phyloP scores from a whole-genome alignment of 805 yeast species.

The Candida koratica region DNA sequence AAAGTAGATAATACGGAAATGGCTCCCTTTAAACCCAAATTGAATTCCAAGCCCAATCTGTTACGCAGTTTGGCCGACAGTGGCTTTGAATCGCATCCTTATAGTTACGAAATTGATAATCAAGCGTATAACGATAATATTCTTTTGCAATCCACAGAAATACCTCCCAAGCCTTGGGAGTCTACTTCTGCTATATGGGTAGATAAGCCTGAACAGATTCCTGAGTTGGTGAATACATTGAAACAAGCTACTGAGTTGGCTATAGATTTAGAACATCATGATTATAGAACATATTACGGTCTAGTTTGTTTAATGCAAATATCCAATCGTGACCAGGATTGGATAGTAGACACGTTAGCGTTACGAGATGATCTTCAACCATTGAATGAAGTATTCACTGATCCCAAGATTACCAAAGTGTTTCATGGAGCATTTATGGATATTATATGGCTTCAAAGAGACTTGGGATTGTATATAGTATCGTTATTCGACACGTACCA shows the following conservation, averaged over 20 bases:
- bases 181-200: constrained; percentile 67
- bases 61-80: constrained; percentile 53
- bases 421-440: constrained; percentile 98
- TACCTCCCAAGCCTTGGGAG: constrained; percentile 61
- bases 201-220: constrained; percentile 50
- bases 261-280: constrained; percentile 95
- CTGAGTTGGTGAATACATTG: constrained; percentile 53
- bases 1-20: constrained; percentile 66
- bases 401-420: constrained; percentile 79
- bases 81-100: constrained; percentile 74
- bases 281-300: constrained; percentile 84
- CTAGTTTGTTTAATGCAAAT: constrained; percentile 91
- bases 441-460: constrained; percentile 94
- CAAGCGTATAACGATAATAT: constrained; percentile 66
- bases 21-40: constrained; percentile 72
- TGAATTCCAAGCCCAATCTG: constrained; percentile 71
- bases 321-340: constrained; percentile 75
- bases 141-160: constrained; percentile 37
- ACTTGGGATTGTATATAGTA: constrained; percentile 86
- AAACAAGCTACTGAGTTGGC: constrained; percentile 62
- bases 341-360: constrained; percentile 78
- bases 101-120: constrained; percentile 64
- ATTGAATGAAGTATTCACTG: constrained; percentile 71
- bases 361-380: constrained; percentile 66
- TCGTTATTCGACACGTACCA: constrained; percentile 88